These are phyloP conservation scores for Hypoxylon lienhwacheense DNA, from an alignment of 495 filamentous ascomycete species.

Conservation along the genomic window DNA sequence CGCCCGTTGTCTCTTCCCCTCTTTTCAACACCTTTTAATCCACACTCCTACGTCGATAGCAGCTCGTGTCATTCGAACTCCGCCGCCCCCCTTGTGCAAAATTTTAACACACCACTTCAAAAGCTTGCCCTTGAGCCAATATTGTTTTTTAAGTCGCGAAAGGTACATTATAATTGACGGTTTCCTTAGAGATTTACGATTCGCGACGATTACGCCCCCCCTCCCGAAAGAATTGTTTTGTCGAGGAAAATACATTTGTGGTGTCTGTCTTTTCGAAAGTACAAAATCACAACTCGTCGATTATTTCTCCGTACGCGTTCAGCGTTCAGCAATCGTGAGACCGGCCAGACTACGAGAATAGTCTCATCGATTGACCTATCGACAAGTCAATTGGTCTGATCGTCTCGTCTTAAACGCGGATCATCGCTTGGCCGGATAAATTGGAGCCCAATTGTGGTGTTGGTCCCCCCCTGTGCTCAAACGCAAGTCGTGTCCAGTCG, in stretches of 20 bases:
- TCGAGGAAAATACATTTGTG: slow-evolving; percentile 15
- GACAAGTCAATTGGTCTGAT: slow-evolving; percentile 24
- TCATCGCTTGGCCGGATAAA: slow-evolving; percentile 3
- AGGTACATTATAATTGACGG: slow-evolving; percentile 27
- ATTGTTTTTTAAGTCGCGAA: slow-evolving; percentile 12
- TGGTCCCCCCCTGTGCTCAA: slow-evolving; percentile 20
- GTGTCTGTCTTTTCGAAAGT: slow-evolving; percentile 23
- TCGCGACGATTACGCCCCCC: slow-evolving; percentile 32
- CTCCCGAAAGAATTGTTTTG: slow-evolving; percentile 25
- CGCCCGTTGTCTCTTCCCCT: slow-evolving; percentile 16
- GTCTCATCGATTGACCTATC: slow-evolving; percentile 10
- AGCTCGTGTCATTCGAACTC: slow-evolving; percentile 10
- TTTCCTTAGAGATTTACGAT: slow-evolving; percentile 28
- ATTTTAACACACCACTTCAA: background rate
- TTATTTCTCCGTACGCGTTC: slow-evolving; percentile 21
- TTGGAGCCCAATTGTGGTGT: slow-evolving; percentile 21
- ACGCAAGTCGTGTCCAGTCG: slow-evolving; percentile 22
- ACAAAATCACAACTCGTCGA: slow-evolving; percentile 17
- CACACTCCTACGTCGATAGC: slow-evolving; percentile 10
- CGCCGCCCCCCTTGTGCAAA: slow-evolving; percentile 14
- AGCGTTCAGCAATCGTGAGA: slow-evolving; percentile 12
- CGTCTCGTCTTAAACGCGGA: background rate
- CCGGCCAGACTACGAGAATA: slow-evolving; percentile 3
- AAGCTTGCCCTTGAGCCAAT: slow-evolving; percentile 19
- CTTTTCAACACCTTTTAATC: slow-evolving; percentile 3